These are phyloP conservation scores for Albifimbria verrucaria DNA, from an alignment of 2,329 filamentous ascomycete species.

Conservation along the genomic window DNA sequence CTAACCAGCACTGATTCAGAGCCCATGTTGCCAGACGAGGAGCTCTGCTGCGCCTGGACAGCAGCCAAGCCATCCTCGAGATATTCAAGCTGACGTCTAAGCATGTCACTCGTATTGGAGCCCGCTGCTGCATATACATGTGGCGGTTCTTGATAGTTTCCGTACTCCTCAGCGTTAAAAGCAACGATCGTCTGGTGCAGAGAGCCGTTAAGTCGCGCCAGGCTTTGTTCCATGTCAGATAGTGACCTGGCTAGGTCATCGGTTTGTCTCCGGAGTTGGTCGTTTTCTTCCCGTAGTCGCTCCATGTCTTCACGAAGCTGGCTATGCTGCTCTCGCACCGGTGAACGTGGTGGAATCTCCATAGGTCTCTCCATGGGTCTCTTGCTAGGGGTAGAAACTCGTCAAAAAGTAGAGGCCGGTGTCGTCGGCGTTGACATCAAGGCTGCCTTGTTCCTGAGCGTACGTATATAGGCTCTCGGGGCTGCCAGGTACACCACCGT, in stretches of 20 bases:
- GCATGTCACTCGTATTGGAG: conserved; percentile 41
- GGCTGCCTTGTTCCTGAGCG: conserved; percentile 57
- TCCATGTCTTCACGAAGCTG: conserved; percentile 47
- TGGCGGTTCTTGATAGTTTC: conserved; percentile 42
- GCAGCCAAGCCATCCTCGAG: conserved; percentile 63
- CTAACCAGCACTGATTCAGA: conserved; percentile 52
- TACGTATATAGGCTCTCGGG: conserved; percentile 74
- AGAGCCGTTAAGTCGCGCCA: conserved; percentile 66
- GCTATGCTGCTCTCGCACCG: conserved; percentile 50
- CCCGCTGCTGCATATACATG: conserved; percentile 19
- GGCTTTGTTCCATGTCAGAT: conserved; percentile 58
- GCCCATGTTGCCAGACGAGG: conserved; percentile 39
- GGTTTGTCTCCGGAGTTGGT: conserved; percentile 29
- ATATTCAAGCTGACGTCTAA: conserved; percentile 64
- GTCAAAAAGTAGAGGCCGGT: conserved; percentile 69
- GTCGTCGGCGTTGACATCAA: conserved; percentile 71
- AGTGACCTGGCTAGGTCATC: conserved; percentile 44
- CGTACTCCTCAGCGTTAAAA: conserved; percentile 55
- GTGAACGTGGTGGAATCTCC: conserved; percentile 58
- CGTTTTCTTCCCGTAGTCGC: conserved; percentile 43
- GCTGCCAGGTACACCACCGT: conserved; percentile 66
- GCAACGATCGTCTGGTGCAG: conserved; percentile 65
- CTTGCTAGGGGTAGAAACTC: conserved; percentile 48
- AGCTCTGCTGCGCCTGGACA: conserved; percentile 56
- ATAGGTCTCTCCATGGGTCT: conserved; percentile 40